Evolutionary conservation across 352 stramenopile genomes (phyloP), one percentile per base, ranked within the genome.

Genomic region (Globisporangium cederbergense): DNA sequence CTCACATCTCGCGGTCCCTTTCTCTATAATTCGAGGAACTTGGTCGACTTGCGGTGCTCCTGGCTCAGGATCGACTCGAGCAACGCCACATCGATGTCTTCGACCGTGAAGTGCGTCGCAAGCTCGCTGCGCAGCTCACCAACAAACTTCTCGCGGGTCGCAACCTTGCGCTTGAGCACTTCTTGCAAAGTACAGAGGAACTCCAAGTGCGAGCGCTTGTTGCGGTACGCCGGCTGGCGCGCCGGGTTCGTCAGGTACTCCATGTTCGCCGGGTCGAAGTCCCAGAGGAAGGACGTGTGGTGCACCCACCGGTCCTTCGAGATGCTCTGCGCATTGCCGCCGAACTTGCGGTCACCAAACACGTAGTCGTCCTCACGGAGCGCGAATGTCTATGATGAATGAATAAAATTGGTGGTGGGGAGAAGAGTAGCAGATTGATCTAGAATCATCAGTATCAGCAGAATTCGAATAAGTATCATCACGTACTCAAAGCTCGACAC

Each of bases 251-350:
- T 97, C 10, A 99, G 79, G 59, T 98, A 98, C 63, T 91, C 75
- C 97, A 99, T 99, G 68, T 98, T 97, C 2, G 66, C 70, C 10
- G 88, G 71, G 57, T 98, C 75, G 66, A 96, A 99, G 72, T 98
- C 93, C 93, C 94, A 99, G 14, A 99, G 71, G 75, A 99, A 99
- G 58, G 90, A 98, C 22, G 97, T 99, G 76, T 99, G 97, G 72
- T 99, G 97, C 25, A 99, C 73, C 90, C 92, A 99, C 14, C 96
- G 93, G 56, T 89, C 84, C 68, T 94, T 97, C 5, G 85, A 90
- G 64, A 99, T 98, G 66, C 85, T 95, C 73, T 99, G 97, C 16
- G 97, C 97, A 74, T 99, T 99, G 43, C 97, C 97, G 16, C 86
- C 97, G 66, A 98, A 97, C 82, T 99, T 99, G 38, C 83, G 81